These are phyloP conservation scores for Lindgomyces ingoldianus DNA, from an alignment of 495 filamentous ascomycete genomes.

Conservation along the genomic window DNA sequence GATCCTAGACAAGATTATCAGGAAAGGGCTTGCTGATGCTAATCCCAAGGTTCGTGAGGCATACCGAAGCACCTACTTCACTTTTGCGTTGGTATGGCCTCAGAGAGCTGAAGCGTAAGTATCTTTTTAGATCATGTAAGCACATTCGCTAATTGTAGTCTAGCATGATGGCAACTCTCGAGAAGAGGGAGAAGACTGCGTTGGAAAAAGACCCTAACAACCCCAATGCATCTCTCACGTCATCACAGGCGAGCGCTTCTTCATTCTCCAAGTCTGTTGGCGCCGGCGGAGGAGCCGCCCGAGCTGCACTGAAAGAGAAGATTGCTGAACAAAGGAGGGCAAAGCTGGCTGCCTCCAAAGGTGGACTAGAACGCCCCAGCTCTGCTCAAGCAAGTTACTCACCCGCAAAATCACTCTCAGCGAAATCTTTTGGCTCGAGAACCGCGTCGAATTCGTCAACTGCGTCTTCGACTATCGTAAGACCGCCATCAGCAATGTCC, in stretches of 20 bases:
- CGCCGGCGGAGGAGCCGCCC: slow-evolving; percentile 52
- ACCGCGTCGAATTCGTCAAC: slow-evolving; percentile 36
- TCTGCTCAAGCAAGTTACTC: slow-evolving; percentile 72
- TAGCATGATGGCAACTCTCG: slow-evolving; percentile 73
- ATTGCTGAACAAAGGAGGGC: slow-evolving; percentile 82
- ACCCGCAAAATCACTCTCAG: slow-evolving; percentile 52
- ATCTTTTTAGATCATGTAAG: neutral
- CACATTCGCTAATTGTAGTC: slow-evolving; percentile 39
- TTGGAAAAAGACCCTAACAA: slow-evolving; percentile 80
- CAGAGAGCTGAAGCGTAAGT: slow-evolving; percentile 71
- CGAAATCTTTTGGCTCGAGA: slow-evolving; percentile 37
- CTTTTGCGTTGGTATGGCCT: slow-evolving; percentile 74
- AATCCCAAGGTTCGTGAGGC: slow-evolving; percentile 84
- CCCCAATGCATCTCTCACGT: slow-evolving; percentile 58
- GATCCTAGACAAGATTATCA: slow-evolving; percentile 81
- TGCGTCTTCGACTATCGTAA: slow-evolving; percentile 29
- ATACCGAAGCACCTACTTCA: slow-evolving; percentile 83
- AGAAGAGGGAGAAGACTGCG: slow-evolving; percentile 69
- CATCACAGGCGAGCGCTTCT: slow-evolving; percentile 41
- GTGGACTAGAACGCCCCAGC: slow-evolving; percentile 66
- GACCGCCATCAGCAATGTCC: slow-evolving; percentile 36
- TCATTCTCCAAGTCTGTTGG: slow-evolving; percentile 52
- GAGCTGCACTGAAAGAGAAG: slow-evolving; percentile 67
- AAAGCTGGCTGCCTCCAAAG: slow-evolving; percentile 56
- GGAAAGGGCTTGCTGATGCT: slow-evolving; percentile 79